Base-by-base conservation (phyloP, 371 early-diverging fungal species). In the Saksenaea oblongispora region DNA sequence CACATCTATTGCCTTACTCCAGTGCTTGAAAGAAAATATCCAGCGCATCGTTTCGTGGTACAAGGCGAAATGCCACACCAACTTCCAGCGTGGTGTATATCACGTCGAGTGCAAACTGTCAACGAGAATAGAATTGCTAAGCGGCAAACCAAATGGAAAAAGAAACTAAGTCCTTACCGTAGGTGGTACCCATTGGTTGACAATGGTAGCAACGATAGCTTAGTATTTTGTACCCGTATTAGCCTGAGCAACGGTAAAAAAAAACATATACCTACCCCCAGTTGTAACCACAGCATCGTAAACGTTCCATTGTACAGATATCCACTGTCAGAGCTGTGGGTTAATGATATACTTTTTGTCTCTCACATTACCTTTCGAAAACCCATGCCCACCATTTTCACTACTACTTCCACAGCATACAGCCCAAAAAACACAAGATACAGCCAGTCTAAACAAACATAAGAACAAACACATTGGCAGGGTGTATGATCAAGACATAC, bases 61-160 rank as follows among this genome's bases (percentile, higher is more conserved):
- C 83, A 11, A 82, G 62, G 13, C 85, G 77, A 59, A 83, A 81
- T 8, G 80, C 79, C 34, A 83, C 71, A 17, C 76, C 80, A 27
- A 82, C 74, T 10, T 69, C 44, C 3, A 73, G 59, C 18, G 80
- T 39, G 15, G 71, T 78, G 55, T 77, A 63, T 0, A 63, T 27
- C 0, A 67, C 59, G 26, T 64, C 61, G 60, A 44, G 24, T 0
- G 27, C 55, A 47, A 61, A 54, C 63, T 67, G 28, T 24, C n/a
- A n/a, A n/a, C n/a, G n/a, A n/a, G n/a, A n/a, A n/a, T n/a, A n/a
- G n/a, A n/a, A n/a, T n/a, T n/a, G n/a, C n/a, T n/a, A n/a, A n/a
- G n/a, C n/a, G n/a, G n/a, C n/a, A n/a, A n/a, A 22, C 11, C n/a
- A 8, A 36, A 39, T 39, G 11, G 2, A 39, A 14, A 39, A 39